Evolutionary conservation across 192 early-diverging fungal genomes (phyloP).

Genomic region (Entrophospora sp.): DNA sequence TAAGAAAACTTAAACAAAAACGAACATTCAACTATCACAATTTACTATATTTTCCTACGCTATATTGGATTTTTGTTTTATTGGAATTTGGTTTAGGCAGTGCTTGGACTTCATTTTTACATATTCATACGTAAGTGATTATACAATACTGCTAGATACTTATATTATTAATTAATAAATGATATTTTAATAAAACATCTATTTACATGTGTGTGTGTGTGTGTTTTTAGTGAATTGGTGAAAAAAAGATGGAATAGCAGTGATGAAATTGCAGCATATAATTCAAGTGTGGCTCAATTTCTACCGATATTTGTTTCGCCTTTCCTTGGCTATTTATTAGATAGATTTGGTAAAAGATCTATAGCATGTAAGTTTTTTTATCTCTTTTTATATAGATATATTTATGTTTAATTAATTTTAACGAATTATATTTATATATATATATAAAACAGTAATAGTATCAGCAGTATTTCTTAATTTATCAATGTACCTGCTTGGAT

Average conservation of each 20-base stretch:
- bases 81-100: slow-evolving; percentile 53
- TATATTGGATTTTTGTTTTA: slow-evolving; percentile 51
- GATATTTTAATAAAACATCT: neutral
- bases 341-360: slow-evolving; percentile 46
- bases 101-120: slow-evolving; percentile 58
- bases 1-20: slow-evolving; percentile 34
- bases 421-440: too few species aligned
- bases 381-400: too few species aligned
- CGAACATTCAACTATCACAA: slow-evolving; percentile 46
- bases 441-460: too few species aligned
- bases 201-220: neutral
- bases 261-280: slow-evolving; percentile 45
- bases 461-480: too few species aligned
- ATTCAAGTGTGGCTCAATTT: slow-evolving; percentile 54
- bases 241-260: slow-evolving; percentile 45
- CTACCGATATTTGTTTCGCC: slow-evolving; percentile 54
- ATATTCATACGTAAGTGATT: slow-evolving; percentile 44
- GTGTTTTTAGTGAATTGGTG: slow-evolving; percentile 45
- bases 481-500: too few species aligned
- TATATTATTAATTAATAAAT: neutral
- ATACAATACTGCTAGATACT: too few species aligned
- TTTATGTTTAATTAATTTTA: too few species aligned
- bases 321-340: slow-evolving; percentile 50
- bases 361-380: slow-evolving; percentile 25
- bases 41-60: slow-evolving; percentile 46